Evolutionary conservation across 805 yeast genomes (phyloP).

Genomic region (Candida pseudofarinosa): DNA sequence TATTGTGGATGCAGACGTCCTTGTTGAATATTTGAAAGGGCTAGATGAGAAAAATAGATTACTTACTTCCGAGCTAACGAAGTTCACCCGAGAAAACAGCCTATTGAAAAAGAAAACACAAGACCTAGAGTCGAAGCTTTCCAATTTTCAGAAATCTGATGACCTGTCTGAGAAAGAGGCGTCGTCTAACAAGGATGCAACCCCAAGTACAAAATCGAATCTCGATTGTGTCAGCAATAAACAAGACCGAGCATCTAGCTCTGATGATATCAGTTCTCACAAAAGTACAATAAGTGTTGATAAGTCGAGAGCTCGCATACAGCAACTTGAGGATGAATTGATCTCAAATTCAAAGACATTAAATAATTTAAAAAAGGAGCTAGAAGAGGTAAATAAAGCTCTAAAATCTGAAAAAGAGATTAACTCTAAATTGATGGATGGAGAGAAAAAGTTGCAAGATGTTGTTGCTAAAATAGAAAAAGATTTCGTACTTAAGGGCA

Average conservation of each 20-base stretch:
- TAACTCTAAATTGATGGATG: conserved; percentile 2
- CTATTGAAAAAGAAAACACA: conserved; percentile 8
- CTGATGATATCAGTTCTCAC: too few species aligned
- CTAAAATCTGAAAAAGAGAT: conserved; percentile 8
- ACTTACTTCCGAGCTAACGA: conserved; percentile 62
- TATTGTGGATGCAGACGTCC: conserved; percentile 64
- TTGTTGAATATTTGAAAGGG: conserved; percentile 67
- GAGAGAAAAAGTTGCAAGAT: neutral
- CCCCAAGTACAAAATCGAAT: neutral
- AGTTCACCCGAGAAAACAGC: conserved; percentile 31
- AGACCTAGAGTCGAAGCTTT: neutral
- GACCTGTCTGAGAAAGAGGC: neutral
- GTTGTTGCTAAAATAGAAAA: conserved; percentile 1
- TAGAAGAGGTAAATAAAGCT: conserved; percentile 8
- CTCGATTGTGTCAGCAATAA: too few species aligned
- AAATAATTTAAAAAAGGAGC: conserved; percentile 7
- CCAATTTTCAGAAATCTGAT: too few species aligned
- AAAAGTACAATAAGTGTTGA: too few species aligned
- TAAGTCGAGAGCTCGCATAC: too few species aligned
- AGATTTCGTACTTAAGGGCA: neutral
- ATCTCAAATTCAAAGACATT: conserved; percentile 1
- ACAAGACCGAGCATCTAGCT: too few species aligned
- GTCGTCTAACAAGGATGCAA: neutral
- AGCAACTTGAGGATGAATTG: too few species aligned
- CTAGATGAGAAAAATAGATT: conserved; percentile 56